Evolutionary conservation across 495 filamentous ascomycete genomes (phyloP), one percentile per base, ranked within the genome.

Genomic region (Neurospora sp.): DNA sequence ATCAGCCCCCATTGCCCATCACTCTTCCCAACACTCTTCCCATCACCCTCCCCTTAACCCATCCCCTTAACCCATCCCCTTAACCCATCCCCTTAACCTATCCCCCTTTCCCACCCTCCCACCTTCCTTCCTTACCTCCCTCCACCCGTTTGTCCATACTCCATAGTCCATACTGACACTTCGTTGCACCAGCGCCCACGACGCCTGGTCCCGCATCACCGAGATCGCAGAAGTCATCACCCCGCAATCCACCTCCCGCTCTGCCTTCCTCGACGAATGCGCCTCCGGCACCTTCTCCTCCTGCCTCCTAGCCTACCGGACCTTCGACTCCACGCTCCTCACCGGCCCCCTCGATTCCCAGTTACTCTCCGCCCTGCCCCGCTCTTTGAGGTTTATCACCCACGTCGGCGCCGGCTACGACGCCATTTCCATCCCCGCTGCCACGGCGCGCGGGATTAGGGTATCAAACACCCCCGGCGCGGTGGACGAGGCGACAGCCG

Each of bases 351-450:
- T 94, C 22, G 88, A 94, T 35, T 35, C 73, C 84, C 83, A 53
- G 91, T 80, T 94, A 35, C 81, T 93, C n/a, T 80, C 82, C 16
- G 85, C 81, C 12, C 80, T 95, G 3, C 94, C 94, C 1, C 76
- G 80, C 39, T 90, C 88, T 4, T 78, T 97, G 46, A 90, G 88
- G 74, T 97, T 92, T 80, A 87, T 97, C 74, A 91, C 89, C 78
- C 94, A 97, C 79, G 94, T 93, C 77, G 94, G 93, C 41, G 91
- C 93, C 44, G 93, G 93, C 27, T 96, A 95, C 81, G 93, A 96
- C 80, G 90, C 93, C 81, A 83, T 96, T 71, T 88, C 91, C 78
- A 85, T 94, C 39, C 81, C 88, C 71, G 90, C 90, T 41, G 94
- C 92, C 84, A 91, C 87, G 18, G 84, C 85, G 2, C 86, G 86